phyloP scores from a whole-genome alignment of 2,329 filamentous ascomycete genomes.

The Pyrenophora seminiperda region DNA sequence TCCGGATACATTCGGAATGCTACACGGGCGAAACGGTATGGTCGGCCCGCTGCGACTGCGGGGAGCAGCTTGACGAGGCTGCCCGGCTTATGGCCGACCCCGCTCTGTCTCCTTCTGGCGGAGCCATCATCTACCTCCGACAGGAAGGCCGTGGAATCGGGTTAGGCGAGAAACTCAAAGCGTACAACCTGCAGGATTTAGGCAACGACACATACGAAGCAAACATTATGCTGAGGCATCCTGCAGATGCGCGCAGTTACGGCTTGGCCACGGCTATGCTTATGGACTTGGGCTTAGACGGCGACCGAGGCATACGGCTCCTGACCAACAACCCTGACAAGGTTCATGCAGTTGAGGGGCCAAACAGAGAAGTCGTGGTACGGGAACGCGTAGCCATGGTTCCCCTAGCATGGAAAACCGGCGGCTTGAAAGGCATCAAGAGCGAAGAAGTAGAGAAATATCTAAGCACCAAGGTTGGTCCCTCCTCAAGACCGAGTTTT shows the following conservation, averaged over 20 bases:
- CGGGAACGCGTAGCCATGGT: slow-evolving; percentile 94
- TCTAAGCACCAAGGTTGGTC: slow-evolving; percentile 86
- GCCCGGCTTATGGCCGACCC: slow-evolving; percentile 86
- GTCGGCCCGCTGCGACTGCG: slow-evolving; percentile 97
- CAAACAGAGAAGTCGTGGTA: slow-evolving; percentile 83
- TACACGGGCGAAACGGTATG: slow-evolving; percentile 98
- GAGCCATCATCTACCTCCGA: slow-evolving; percentile 92
- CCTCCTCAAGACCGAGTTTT: not conserved
- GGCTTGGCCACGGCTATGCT: slow-evolving; percentile 96
- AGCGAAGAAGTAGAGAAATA: slow-evolving; percentile 93
- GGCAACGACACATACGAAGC: slow-evolving; percentile 98
- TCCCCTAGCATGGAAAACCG: slow-evolving; percentile 85
- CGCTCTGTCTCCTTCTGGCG: slow-evolving; percentile 65
- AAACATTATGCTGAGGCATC: slow-evolving; percentile 86
- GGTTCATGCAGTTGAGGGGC: slow-evolving; percentile 90
- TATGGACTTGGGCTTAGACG: slow-evolving; percentile 75
- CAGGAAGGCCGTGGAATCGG: slow-evolving; percentile 97
- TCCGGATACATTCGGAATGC: slow-evolving; percentile 96
- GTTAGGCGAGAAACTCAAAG: slow-evolving; percentile 92
- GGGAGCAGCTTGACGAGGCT: slow-evolving; percentile 95
- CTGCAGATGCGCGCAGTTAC: slow-evolving; percentile 92
- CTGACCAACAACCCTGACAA: slow-evolving; percentile 98
- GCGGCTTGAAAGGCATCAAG: slow-evolving; percentile 76
- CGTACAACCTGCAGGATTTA: slow-evolving; percentile 95
- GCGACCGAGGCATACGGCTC: slow-evolving; percentile 73